Percentiles rank a stretch among this genome's conserved stretches.
phyloP scores from a whole-genome alignment of 148 eudicot species.

The Persicaria maculosa region DNA sequence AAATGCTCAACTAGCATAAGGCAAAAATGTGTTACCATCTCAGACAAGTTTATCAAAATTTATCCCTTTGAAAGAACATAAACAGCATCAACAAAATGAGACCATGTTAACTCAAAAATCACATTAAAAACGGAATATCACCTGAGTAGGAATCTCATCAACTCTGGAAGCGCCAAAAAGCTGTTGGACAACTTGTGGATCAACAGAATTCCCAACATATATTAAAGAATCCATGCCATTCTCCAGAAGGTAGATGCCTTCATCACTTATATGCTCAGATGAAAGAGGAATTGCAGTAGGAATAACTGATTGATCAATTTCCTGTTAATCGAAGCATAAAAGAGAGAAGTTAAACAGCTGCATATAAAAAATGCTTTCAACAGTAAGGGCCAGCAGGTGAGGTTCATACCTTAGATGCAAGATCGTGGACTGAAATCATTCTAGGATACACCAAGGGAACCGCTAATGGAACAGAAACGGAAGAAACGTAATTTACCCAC shows the following conservation, averaged over 20 bases:
- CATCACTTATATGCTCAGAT: constrained; percentile 74
- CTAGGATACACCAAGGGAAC: constrained; percentile 96
- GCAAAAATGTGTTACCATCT: neutral
- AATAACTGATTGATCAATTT: constrained; percentile 45
- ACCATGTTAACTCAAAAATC: neutral
- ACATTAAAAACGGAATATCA: constrained; percentile 5
- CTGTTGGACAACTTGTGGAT: constrained; percentile 48
- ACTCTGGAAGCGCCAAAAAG: constrained; percentile 59
- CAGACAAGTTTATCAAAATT: neutral
- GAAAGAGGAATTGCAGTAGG: constrained; percentile 75
- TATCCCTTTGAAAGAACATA: neutral
- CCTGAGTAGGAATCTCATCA: constrained; percentile 81
- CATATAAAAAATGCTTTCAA: neutral
- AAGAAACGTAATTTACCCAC: constrained; percentile 81
- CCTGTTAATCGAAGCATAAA: constrained; percentile 35
- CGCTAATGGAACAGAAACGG: constrained; percentile 71
- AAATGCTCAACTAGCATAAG: too few species aligned
- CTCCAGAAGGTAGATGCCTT: constrained; percentile 90
- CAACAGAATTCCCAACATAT: constrained; percentile 56
- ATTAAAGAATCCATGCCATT: constrained; percentile 86
- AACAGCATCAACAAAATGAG: neutral
- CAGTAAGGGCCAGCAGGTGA: neutral
- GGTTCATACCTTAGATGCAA: constrained; percentile 54
- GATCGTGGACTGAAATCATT: constrained; percentile 81
- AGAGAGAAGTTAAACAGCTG: neutral